Base-by-base conservation (phyloP, 2,329 filamentous ascomycete genomes). In the Dichotomopilus funicola region DNA sequence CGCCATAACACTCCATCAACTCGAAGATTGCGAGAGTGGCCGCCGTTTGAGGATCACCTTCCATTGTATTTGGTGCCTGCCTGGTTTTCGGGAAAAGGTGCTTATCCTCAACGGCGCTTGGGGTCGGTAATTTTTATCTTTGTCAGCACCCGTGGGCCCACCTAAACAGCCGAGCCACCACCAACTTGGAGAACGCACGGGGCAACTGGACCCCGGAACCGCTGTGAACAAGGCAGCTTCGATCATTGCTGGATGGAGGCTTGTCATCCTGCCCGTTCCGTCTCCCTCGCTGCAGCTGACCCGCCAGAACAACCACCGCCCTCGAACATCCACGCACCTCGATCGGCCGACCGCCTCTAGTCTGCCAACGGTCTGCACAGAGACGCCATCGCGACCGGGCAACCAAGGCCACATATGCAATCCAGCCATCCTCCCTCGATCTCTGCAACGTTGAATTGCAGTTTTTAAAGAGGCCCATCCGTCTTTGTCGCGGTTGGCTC, bases 231-330 rank as follows among this genome's bases (percentile, higher is more conserved):
- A 35, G 44, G 31, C 61, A 59, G 61, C 57, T 57, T 61, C 61
- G 47, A 58, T 37, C 33, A 49, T 53, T 42, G 49, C 51, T 41
- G 35, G 37, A 40, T 33, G 42, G 42, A 33, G 42, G 10, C 50
- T 38, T 40, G 52, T 45, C 13, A 51, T 37, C 33, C 36, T 58
- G 44, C 49, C 34, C 27, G 40, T 57, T 54, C 35, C 37, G 48
- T 56, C 53, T 52, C 41, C 37, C 43, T 33, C 36, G 49, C 37
- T 35, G 49, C 53, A 54, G 44, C 50, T 55, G 51, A 55, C 56
- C 54, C 51, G 49, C 37, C 55, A 55, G 59, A 61, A 60, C 55
- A 61, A 56, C 44, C 49, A 55, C 49, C 54, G 52, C 53, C 38
- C 59, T 42, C 35, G 38, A 27, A 55, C 35, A 27, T 36, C 35